Evolutionary conservation across 108 stramenopile genomes (phyloP), one percentile per base, ranked within the genome.

Genomic region (Cyclotella choctawhatcheeana): DNA sequence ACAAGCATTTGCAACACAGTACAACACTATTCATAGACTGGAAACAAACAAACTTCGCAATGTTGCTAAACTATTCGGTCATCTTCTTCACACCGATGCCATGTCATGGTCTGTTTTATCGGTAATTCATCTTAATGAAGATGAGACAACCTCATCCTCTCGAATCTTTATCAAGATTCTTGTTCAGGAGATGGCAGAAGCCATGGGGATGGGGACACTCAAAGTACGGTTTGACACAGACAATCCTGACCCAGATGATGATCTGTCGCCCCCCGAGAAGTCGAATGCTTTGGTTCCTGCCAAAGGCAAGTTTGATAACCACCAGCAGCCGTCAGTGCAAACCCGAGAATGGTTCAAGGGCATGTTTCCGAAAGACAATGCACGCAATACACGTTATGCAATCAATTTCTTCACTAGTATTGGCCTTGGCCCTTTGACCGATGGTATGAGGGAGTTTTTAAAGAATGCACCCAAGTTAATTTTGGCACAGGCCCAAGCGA

Each of bases 381-480:
- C 97, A 7, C 90, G 96, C 30, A 96, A 97, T 69, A 98, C 98
- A 32, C 89, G 97, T 2, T 99, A 98, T 69, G 97, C 97, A 27
- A 98, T 99, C 85, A 98, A 98, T 68, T 99, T 98, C 85, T 99
- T 97, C 83, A 99, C 99, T 12, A 89, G 85, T 27, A 98, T 99
- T 69, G 99, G 99, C 13, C 82, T 99, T 14, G 99, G 99, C 13
- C 97, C 96, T 7, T 86, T 99, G 37, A 99, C 99, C 14, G 99
- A 99, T 77, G 97, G 86, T 8, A 85, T 99, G 64, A 88, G 99
- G 25, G 89, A 93, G 58, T 96, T 92, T 79, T 83, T 98, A 52
- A 96, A 96, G 85, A 88, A 93, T 73, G 93, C 95, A 22, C 97
- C 96, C 18, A 94, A 93, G 69, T 76, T 93, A 5, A 91, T 96